A percentile compares a stretch with the other conserved stretches of the same genome.
Evolutionary conservation across 352 stramenopile species (phyloP).

Genomic region (Plasmopara halstedii): DNA sequence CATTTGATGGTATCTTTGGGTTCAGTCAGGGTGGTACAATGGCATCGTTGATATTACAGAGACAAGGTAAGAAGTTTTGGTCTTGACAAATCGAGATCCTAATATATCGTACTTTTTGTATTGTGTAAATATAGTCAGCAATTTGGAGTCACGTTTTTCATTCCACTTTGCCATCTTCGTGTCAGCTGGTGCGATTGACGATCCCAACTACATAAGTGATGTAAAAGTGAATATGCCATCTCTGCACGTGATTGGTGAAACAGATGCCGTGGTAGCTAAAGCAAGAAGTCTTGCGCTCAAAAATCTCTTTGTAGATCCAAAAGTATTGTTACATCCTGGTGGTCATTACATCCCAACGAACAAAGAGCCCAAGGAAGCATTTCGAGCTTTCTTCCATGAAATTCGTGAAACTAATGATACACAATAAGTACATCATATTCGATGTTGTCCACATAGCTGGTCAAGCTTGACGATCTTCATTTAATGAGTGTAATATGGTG

Average conservation of each 20-base stretch:
- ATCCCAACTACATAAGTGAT: slow-evolving; percentile 33
- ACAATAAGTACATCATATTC: background rate
- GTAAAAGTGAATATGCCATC: slow-evolving; percentile 54
- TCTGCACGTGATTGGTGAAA: slow-evolving; percentile 76
- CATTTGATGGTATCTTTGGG: slow-evolving; percentile 79
- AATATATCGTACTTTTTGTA: background rate
- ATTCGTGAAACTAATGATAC: slow-evolving; percentile 22
- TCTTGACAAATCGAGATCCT: background rate
- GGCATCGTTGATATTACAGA: slow-evolving; percentile 55
- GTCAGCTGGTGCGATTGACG: slow-evolving; percentile 36
- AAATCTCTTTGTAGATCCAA: slow-evolving; percentile 43
- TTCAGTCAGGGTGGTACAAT: slow-evolving; percentile 81
- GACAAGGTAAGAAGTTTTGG: slow-evolving; percentile 33
- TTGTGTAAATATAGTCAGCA: slow-evolving; percentile 24
- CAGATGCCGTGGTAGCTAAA: slow-evolving; percentile 56
- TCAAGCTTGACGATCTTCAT: slow-evolving; percentile 23
- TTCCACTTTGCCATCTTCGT: slow-evolving; percentile 79
- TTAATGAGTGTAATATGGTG: too few relatives aligned
- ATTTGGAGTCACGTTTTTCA: slow-evolving; percentile 31
- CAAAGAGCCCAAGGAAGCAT: slow-evolving; percentile 71
- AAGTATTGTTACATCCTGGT: slow-evolving; percentile 51
- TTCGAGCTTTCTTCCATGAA: slow-evolving; percentile 59
- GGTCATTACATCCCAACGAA: slow-evolving; percentile 84
- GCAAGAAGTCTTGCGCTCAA: slow-evolving; percentile 51
- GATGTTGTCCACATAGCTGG: slow-evolving; percentile 14